phyloP scores from a whole-genome alignment of 495 filamentous ascomycete genomes.

The Sabuloglossum arenarium region DNA sequence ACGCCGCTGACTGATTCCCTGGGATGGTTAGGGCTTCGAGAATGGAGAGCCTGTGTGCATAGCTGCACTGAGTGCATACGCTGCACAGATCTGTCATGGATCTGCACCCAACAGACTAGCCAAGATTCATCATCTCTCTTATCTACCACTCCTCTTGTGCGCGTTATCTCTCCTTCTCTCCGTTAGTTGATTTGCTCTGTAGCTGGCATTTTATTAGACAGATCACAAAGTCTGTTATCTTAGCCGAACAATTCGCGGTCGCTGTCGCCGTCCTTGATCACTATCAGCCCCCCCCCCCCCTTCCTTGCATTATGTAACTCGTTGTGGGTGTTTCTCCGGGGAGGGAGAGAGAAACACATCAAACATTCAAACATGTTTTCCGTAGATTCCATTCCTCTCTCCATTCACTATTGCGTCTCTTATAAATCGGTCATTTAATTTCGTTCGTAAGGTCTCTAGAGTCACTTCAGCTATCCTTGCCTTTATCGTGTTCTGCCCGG shows the following conservation, averaged over 20 bases:
- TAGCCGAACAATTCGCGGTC: background rate
- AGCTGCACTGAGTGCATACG: too few species aligned
- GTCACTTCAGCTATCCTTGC: background rate
- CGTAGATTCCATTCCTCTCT: background rate
- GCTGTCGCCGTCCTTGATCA: background rate
- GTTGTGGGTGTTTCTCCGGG: background rate
- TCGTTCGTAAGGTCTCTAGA: background rate
- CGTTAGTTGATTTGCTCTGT: too few species aligned
- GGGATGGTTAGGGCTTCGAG: background rate
- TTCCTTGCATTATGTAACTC: conserved; percentile 1
- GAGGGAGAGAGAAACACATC: background rate
- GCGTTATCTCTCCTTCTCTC: background rate
- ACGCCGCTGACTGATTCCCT: background rate
- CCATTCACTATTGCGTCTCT: background rate
- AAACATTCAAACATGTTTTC: background rate
- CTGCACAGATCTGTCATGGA: background rate
- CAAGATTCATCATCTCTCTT: background rate
- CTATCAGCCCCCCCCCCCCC: background rate
- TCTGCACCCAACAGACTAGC: background rate
- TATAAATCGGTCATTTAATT: background rate
- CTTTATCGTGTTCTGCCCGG: background rate
- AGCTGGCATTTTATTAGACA: too few species aligned
- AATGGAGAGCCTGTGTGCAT: too few species aligned
- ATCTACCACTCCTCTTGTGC: background rate
- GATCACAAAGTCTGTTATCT: too few species aligned